These are phyloP conservation scores for Hyaloscypha hepaticicola DNA, from an alignment of 495 filamentous ascomycete genomes.

Conservation along the genomic window DNA sequence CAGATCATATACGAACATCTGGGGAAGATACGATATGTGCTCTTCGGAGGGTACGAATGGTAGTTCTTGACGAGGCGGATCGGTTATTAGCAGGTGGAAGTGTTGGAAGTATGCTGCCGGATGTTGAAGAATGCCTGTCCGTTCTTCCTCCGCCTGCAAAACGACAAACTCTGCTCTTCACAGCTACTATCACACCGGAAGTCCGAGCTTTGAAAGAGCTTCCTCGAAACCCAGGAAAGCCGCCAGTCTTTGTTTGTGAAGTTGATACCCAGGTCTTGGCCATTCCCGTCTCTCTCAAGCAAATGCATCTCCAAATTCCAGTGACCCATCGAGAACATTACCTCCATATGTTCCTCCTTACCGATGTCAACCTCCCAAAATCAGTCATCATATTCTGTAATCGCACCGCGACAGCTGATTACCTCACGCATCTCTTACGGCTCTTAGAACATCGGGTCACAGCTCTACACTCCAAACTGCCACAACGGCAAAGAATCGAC, in stretches of 20 bases:
- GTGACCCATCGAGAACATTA: slow-evolving; percentile 91
- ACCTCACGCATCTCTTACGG: slow-evolving; percentile 81
- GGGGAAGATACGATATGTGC: slow-evolving; percentile 86
- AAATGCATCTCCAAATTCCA: slow-evolving; percentile 83
- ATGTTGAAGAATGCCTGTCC: slow-evolving; percentile 83
- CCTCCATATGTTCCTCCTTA: slow-evolving; percentile 84
- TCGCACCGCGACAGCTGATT: slow-evolving; percentile 80
- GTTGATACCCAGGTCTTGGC: slow-evolving; percentile 72
- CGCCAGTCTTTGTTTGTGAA: slow-evolving; percentile 84
- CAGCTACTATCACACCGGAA: slow-evolving; percentile 92
- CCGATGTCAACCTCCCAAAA: slow-evolving; percentile 68
- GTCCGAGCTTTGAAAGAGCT: slow-evolving; percentile 77
- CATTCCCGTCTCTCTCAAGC: slow-evolving; percentile 75
- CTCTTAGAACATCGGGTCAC: slow-evolving; percentile 88
- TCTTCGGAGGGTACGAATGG: slow-evolving; percentile 71
- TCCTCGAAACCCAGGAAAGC: slow-evolving; percentile 62
- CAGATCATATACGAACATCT: slow-evolving; percentile 88
- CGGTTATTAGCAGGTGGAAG: slow-evolving; percentile 71
- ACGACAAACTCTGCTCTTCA: slow-evolving; percentile 93
- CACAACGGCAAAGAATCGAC: slow-evolving; percentile 76
- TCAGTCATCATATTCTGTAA: slow-evolving; percentile 94
- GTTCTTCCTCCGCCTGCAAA: slow-evolving; percentile 68
- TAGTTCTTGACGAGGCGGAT: slow-evolving; percentile 96
- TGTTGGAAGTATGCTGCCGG: slow-evolving; percentile 84
- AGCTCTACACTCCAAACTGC: slow-evolving; percentile 80